Base-by-base conservation (phyloP, 2,329 filamentous ascomycete genomes). In the Byssothecium circinans region DNA sequence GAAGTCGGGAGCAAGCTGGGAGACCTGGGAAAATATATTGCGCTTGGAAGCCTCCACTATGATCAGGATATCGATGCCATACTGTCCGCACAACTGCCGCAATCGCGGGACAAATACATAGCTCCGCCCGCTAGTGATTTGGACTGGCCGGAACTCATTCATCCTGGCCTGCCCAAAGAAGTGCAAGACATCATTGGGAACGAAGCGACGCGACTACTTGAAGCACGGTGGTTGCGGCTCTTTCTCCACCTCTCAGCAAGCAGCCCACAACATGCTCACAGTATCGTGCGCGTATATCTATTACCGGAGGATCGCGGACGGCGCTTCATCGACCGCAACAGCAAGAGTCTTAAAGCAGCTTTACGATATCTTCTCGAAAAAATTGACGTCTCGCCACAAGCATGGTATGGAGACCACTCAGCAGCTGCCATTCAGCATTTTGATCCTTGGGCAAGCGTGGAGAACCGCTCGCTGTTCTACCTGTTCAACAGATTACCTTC, bases 401-500 rank as follows among this genome's bases (percentile, higher is more conserved):
- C 76, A 2, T 90, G 86, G 87, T 52, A 72, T 30, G 84, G 82
- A 0, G 19, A 61, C 7, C 60, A 60, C n/a, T 45, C 47, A 15
- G 53, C 55, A 14, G 27, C 52, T 17, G 44, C 47, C 14, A 46
- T 57, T 15, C 49, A 53, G 6, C 47, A 54, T 2, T 75, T 75
- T 36, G 71, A 76, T 45, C 51, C 65, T 5, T 74, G 74, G 60
- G 69, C 75, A 7, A 67, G 64, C 1, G 53, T 68, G 12, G 72
- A 80, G 15, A 67, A 78, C 8, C 62, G 73, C 2, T 85, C 86
- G 0, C 70, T 91, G 1, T 81, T 89, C 39, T 78, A 85, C 22
- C 73, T 90, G 38, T 91, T 91, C 75, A 91, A 91, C 65, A 82
- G 74, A 2, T 77, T 91, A 1, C 83, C 85, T 0, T 88, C 87